phyloP scores from a whole-genome alignment of 2,329 filamentous ascomycete species.

The Cladophialophora exuberans region DNA sequence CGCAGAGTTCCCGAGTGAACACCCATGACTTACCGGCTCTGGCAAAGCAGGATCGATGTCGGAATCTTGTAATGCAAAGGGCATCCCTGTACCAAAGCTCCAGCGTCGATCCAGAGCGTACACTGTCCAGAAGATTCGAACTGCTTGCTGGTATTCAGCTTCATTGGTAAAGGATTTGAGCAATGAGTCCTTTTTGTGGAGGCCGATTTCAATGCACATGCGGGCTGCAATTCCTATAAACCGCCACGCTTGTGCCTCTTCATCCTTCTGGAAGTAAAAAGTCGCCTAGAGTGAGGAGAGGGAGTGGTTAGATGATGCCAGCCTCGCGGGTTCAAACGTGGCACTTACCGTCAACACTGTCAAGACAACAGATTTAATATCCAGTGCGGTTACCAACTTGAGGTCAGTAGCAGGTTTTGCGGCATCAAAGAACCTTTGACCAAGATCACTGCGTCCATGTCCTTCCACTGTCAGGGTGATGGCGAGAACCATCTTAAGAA shows the following conservation, averaged over 20 bases:
- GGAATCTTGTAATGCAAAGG: constrained; percentile 81
- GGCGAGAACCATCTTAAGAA: constrained; percentile 83
- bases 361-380: constrained; percentile 62
- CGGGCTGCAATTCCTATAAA: constrained; percentile 81
- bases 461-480: constrained; percentile 77
- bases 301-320: no score
- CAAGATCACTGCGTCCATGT: constrained; percentile 75
- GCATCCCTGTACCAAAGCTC: constrained; percentile 87
- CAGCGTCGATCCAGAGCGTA: constrained; percentile 85
- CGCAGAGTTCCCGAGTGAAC: background rate
- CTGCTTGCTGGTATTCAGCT: constrained; percentile 67
- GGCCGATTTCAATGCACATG: constrained; percentile 76
- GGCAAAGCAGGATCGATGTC: constrained; percentile 82
- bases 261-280: constrained; percentile 83
- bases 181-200: constrained; percentile 79
- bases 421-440: constrained; percentile 72
- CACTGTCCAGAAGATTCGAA: constrained; percentile 81
- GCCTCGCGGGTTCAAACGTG: no score
- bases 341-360: constrained; percentile 61
- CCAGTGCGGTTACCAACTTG: constrained; percentile 59
- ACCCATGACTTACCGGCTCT: constrained; percentile 64
- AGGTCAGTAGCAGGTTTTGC: constrained; percentile 73
- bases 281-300: constrained; percentile 58
- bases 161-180: constrained; percentile 68
- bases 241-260: constrained; percentile 84